Base-by-base conservation (phyloP, 805 yeast genomes). In the Sungouiella blattae region DNA sequence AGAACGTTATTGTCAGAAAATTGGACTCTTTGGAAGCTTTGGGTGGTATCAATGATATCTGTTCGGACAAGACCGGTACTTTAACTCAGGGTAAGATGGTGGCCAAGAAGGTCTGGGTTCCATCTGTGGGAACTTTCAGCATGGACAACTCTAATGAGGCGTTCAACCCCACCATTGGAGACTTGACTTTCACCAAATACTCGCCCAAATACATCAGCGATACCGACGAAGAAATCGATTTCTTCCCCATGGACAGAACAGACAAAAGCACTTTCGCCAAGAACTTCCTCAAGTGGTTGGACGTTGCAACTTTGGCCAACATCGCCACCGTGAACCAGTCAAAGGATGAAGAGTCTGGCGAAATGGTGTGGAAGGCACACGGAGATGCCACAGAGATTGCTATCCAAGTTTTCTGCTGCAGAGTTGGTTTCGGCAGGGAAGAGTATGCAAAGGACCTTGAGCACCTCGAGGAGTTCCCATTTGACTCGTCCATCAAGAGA, bases 61-160 rank as follows among this genome's bases (percentile, higher is more conserved):
- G 91, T 55, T 83, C 89, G 1, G 93, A 83, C 62, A 83, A 83
- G 52, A 83, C 93, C 6, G 93, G 93, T 43, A 83, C 93, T 26
- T 68, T 83, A 40, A 83, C 93, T 4, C 84, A 80, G 47, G 91
- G 91, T 36, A 79, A 79, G 46, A 83, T 83, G 93, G 69, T 83
- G 50, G 77, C 78, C n/a, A 77, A 73, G 43, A 72, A 75, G 41
- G 80, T 73, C 13, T 83, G 87, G 86, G 53, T 83, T 28, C 87
- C 88, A 6, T 61, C 69, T 5, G 65, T 68, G 26, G 88, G 89
- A 11, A 69, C 80, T 11, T 72, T 69, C 45, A 55, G 70, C 8
- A 76, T 82, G 26, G 57, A 60, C n/a, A 70, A 72, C 37, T 69
- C 83, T 11, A 69, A 67, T 42, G 80, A 78, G 28, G 80, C 87